Conservation (phyloP, 495 filamentous ascomycete species). For the Podospora comata region DNA sequence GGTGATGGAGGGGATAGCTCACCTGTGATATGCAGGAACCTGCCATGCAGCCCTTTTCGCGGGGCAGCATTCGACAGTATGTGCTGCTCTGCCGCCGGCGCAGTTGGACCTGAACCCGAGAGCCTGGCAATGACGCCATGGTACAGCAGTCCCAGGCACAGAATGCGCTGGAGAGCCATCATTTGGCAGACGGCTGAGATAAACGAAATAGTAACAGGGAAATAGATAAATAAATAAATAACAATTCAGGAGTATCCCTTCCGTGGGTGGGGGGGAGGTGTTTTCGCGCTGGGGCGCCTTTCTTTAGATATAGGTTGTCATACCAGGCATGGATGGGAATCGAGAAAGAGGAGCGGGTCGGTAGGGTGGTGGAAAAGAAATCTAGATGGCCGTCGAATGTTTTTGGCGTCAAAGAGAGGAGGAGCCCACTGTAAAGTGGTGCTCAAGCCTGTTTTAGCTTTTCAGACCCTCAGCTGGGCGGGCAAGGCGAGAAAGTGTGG, state of each 20-base stretch:
- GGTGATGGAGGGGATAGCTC: slow-evolving; percentile 26
- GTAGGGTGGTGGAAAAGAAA: slow-evolving; percentile 12
- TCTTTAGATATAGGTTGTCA: slow-evolving; percentile 15
- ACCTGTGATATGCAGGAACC: slow-evolving; percentile 96
- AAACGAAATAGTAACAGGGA: slow-evolving; percentile 8
- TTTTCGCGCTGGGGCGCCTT: slow-evolving; percentile 4
- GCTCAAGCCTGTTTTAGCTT: slow-evolving; percentile 14
- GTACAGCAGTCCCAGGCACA: slow-evolving; percentile 32
- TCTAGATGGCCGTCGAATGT: slow-evolving; percentile 2
- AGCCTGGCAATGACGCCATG: slow-evolving; percentile 37
- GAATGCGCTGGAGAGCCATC: slow-evolving; percentile 26
- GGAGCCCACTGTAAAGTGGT: slow-evolving; percentile 21
- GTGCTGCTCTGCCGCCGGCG: slow-evolving; percentile 9
- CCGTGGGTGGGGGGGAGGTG: not conserved
- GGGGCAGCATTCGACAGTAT: slow-evolving; percentile 24
- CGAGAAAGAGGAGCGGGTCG: slow-evolving; percentile 1
- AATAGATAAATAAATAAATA: too few species aligned
- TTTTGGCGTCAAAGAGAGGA: slow-evolving; percentile 5
- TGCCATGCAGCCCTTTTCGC: slow-evolving; percentile 60
- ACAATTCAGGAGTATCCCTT: not conserved
- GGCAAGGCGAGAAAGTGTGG: not conserved
- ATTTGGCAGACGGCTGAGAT: not conserved
- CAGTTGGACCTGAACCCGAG: slow-evolving; percentile 12
- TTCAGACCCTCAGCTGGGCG: slow-evolving; percentile 2
- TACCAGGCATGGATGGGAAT: not conserved